Evolutionary conservation across 441 rosid genomes (phyloP).

Genomic region (Arabidopsis lyrata): DNA sequence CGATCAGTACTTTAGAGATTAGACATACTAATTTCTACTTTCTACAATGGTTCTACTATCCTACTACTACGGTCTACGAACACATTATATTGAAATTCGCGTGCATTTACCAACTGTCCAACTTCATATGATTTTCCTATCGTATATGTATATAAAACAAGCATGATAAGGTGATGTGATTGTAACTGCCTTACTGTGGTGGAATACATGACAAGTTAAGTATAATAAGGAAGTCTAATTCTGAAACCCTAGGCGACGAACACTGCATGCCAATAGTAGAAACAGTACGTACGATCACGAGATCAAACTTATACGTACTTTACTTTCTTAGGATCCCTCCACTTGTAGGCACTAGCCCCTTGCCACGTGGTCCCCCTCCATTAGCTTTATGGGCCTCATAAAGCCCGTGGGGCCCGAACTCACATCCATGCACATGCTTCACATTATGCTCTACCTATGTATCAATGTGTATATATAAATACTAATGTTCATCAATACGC

Average conservation of each 20-base stretch:
- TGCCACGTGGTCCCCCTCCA: constrained; percentile 46
- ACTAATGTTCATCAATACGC: constrained; percentile 24
- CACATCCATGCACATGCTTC: constrained; percentile 50
- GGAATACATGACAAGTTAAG: constrained; percentile 38
- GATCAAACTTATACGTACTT: constrained; percentile 45
- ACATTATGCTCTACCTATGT: constrained; percentile 40
- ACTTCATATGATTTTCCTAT: constrained; percentile 18
- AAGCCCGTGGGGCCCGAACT: constrained; percentile 40
- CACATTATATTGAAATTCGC: not conserved
- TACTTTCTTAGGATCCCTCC: constrained; percentile 47
- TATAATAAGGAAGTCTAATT: constrained; percentile 39
- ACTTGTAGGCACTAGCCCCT: constrained; percentile 43
- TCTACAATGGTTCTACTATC: not conserved
- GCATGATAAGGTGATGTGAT: constrained; percentile 24
- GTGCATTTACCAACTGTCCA: constrained; percentile 22
- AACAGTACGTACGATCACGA: constrained; percentile 51
- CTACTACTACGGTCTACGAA: not conserved
- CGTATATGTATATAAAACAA: constrained; percentile 7
- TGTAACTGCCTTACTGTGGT: constrained; percentile 29
- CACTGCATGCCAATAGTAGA: constrained; percentile 49
- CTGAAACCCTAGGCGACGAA: constrained; percentile 47
- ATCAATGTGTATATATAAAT: constrained; percentile 16
- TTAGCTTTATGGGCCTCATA: constrained; percentile 45
- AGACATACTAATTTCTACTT: not conserved
- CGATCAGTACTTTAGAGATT: not conserved